Evolutionary conservation across 2,329 filamentous ascomycete genomes (phyloP), one percentile per base, ranked within the genome.

Genomic region (Trichoderma sp.): DNA sequence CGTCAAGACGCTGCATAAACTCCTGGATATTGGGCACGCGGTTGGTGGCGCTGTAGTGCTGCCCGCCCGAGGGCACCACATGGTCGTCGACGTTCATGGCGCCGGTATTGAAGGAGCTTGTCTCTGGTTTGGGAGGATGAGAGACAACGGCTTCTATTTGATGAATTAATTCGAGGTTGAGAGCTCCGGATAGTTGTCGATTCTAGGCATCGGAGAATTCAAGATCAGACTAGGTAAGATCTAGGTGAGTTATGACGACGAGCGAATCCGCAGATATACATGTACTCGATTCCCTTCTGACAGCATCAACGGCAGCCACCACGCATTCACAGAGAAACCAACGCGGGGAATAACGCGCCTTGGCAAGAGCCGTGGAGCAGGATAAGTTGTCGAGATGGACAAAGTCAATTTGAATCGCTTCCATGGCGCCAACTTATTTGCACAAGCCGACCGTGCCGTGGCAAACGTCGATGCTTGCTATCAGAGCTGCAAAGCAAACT

Each of bases 21-120:
- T 96, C 90, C 81, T 93, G 92, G 78, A 98, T 93, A 74, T 95
- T 98, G 7, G 96, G 96, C 71, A 98, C 91, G 29, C 94, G 93
- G 83, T 98, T 97, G 76, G 84, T 85, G 69, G 93, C 95, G 35
- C 94, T 96, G 87, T 97, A 98, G 82, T 95, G 93, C 80, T 93
- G 91, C 24, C 86, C 29, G 31, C 60, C 88, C 77, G 85, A 81
- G 41, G 88, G 87, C 78, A 84, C 82, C 3, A 83, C 79, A 65
- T 85, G 83, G 45, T 87, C 83, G 33, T 87, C 76, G 63, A 81
- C 75, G 75, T 85, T 82, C 85, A 87, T 87, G 72, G 33, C 72
- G 65, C n/a, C 24, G 45, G 33, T 21, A 12, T 33, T 16, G 4
- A 53, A 64, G 65, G 3, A 66, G n/a, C 27, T 62, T 31, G 31